phyloP scores from a whole-genome alignment of 495 filamentous ascomycete genomes.

The Penicillium maclennaniae region DNA sequence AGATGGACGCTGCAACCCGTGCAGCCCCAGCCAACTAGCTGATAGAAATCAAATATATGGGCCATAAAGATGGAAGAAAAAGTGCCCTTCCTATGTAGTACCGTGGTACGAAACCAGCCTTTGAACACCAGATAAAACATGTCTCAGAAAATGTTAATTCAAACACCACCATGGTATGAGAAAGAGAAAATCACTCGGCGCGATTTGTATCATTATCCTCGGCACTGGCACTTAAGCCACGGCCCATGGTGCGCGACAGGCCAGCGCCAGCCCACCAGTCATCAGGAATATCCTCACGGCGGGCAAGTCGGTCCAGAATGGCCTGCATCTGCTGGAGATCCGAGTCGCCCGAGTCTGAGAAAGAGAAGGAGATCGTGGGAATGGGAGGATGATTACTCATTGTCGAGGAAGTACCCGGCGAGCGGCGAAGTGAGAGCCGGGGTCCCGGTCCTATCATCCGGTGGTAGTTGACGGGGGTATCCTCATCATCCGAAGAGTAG shows the following conservation, averaged over 20 bases:
- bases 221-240: constrained; percentile 25
- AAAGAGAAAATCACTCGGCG: constrained; percentile 2
- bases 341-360: constrained; percentile 29
- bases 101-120: background rate
- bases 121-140: constrained; percentile 1
- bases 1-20: background rate
- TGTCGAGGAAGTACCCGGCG: constrained; percentile 29
- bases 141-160: background rate
- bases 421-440: constrained; percentile 24
- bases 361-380: constrained; percentile 34
- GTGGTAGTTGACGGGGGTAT: constrained; percentile 13
- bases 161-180: constrained; percentile 5
- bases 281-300: constrained; percentile 68
- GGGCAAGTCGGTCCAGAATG: constrained; percentile 61
- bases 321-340: constrained; percentile 63
- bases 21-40: background rate
- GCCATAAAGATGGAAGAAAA: background rate
- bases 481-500: constrained; percentile 33
- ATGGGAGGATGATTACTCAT: constrained; percentile 40
- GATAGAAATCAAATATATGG: background rate
- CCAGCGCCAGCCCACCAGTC: constrained; percentile 75
- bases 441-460: constrained; percentile 9
- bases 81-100: background rate
- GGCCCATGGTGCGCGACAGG: constrained; percentile 52
- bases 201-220: constrained; percentile 22